phyloP scores from a whole-genome alignment of 2,329 filamentous ascomycete genomes.

The Colletotrichum sp. region DNA sequence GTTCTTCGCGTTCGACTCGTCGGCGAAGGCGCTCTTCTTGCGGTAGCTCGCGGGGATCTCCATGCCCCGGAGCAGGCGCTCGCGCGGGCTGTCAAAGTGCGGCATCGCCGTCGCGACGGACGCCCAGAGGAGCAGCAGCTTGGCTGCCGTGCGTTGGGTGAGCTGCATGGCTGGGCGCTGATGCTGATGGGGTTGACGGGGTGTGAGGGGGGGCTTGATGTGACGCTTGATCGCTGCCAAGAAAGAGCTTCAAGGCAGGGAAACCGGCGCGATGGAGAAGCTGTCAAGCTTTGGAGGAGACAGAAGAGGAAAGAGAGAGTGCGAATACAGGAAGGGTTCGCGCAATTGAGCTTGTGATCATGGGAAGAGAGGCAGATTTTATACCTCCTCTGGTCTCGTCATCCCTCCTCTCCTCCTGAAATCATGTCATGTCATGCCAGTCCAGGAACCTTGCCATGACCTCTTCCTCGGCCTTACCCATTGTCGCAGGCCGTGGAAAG shows the following conservation, averaged over 20 bases:
- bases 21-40: constrained; percentile 30
- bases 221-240: background rate
- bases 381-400: background rate
- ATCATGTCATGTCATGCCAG: background rate
- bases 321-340: background rate
- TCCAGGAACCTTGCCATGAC: constrained; percentile 9
- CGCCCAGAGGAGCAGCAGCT: constrained; percentile 15
- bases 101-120: constrained; percentile 14
- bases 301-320: background rate
- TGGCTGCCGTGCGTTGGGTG: constrained; percentile 15
- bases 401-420: background rate
- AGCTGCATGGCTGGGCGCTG: constrained; percentile 10
- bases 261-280: background rate
- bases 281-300: background rate
- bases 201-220: background rate
- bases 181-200: background rate
- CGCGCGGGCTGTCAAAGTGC: constrained; percentile 55
- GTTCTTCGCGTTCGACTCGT: constrained; percentile 25
- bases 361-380: background rate
- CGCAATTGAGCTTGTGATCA: background rate
- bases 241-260: background rate
- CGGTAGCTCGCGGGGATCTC: constrained; percentile 48
- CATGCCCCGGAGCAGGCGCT: constrained; percentile 57
- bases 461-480: constrained; percentile 4
- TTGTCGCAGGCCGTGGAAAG: background rate